phyloP scores from a whole-genome alignment of 306 rosid species.

The Pyrus bretschneideri region DNA sequence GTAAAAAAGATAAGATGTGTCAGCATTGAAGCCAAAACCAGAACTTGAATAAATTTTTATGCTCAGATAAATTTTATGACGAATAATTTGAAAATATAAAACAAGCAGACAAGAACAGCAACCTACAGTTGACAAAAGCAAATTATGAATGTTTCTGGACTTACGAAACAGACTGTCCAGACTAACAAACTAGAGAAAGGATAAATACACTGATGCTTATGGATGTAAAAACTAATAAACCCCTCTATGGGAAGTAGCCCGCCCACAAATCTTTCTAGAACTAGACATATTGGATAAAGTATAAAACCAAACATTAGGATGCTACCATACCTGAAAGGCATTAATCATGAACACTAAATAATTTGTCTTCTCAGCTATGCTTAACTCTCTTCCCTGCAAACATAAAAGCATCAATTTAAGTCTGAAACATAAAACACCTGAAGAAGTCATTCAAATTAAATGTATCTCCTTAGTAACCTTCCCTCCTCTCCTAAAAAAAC shows the following conservation, averaged over 20 bases:
- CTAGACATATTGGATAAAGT: background rate
- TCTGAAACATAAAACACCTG: background rate
- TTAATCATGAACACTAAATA: slow-evolving; percentile 95
- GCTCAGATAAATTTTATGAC: background rate
- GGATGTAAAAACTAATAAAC: background rate
- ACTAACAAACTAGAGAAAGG: background rate
- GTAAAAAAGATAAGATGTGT: background rate
- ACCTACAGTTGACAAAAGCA: background rate
- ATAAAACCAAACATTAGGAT: slow-evolving; percentile 1
- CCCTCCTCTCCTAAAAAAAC: background rate
- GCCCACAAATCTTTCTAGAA: background rate
- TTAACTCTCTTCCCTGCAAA: slow-evolving; percentile 77
- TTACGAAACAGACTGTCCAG: background rate
- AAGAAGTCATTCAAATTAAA: background rate
- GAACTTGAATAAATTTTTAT: background rate
- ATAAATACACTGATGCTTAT: background rate
- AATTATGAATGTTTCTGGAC: background rate
- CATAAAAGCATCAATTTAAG: slow-evolving; percentile 14
- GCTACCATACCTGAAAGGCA: slow-evolving; percentile 74
- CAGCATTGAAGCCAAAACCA: background rate
- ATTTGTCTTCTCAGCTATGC: slow-evolving; percentile 86
- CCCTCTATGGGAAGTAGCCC: background rate
- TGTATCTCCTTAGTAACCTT: background rate
- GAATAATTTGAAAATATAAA: background rate
- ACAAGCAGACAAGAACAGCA: background rate